Percentiles rank a stretch among this genome's conserved stretches.
Conservation (phyloP, 1,284 basidiomycete genomes). For the Ustilago loliicola region DNA sequence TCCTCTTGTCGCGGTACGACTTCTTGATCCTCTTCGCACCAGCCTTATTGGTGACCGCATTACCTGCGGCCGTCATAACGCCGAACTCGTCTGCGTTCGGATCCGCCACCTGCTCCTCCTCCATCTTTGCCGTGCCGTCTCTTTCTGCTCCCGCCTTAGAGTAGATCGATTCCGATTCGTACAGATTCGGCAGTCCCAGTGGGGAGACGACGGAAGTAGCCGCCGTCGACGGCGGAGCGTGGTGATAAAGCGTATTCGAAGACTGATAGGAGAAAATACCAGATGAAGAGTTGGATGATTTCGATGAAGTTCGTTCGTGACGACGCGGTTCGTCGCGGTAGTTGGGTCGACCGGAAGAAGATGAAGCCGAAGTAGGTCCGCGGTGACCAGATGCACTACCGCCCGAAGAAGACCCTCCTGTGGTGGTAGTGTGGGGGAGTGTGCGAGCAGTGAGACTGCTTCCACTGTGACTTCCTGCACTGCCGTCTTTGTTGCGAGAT, state of each 20-base stretch:
- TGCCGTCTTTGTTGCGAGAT: slow-evolving; percentile 21
- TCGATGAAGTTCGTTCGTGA: slow-evolving; percentile 48
- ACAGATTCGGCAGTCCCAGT: slow-evolving; percentile 31
- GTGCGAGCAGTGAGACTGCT: slow-evolving; percentile 19
- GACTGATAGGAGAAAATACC: slow-evolving; percentile 33
- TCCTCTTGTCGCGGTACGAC: slow-evolving; percentile 37
- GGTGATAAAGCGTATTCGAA: slow-evolving; percentile 14
- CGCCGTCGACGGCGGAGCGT: slow-evolving; percentile 15
- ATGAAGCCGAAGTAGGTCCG: slow-evolving; percentile 7
- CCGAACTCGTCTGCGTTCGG: slow-evolving; percentile 42
- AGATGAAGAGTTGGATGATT: slow-evolving; percentile 42
- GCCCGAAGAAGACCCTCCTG: slow-evolving; percentile 33
- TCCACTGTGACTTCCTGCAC: slow-evolving; percentile 34
- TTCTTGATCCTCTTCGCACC: slow-evolving; percentile 39
- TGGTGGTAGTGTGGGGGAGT: neutral
- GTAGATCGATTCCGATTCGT: slow-evolving; percentile 36
- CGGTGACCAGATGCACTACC: slow-evolving; percentile 30
- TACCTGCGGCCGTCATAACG: slow-evolving; percentile 32
- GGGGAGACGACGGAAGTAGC: slow-evolving; percentile 23
- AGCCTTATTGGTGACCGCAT: slow-evolving; percentile 34
- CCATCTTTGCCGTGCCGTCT: neutral
- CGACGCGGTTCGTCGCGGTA: slow-evolving; percentile 59
- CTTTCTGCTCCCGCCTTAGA: neutral
- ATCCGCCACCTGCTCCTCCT: slow-evolving; percentile 20
- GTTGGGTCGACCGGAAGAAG: slow-evolving; percentile 20